Conservation (phyloP, 2,329 filamentous ascomycete species). For the Cladobotryum protrusum region DNA sequence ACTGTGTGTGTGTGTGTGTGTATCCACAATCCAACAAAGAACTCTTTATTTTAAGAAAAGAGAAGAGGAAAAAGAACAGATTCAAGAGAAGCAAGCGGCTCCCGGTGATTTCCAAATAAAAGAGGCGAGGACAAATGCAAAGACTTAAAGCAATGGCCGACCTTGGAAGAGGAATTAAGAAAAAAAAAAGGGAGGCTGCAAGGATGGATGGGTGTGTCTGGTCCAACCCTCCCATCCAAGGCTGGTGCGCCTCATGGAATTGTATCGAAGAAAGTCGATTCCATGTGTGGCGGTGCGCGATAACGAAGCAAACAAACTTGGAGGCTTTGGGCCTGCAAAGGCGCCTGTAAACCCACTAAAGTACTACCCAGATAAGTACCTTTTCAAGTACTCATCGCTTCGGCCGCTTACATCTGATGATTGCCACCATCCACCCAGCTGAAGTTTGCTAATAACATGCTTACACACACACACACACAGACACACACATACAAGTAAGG, state of each 20-base stretch:
- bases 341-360: too few relatives aligned
- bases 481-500: too few relatives aligned
- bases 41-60: not conserved
- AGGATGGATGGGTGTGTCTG: slow-evolving; percentile 14
- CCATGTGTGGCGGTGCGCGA: slow-evolving; percentile 32
- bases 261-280: slow-evolving; percentile 36
- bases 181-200: slow-evolving; percentile 28
- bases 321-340: too few relatives aligned
- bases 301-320: not conserved
- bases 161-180: slow-evolving; percentile 8
- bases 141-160: not conserved
- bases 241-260: slow-evolving; percentile 36
- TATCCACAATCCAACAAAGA: too few relatives aligned
- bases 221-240: slow-evolving; percentile 10
- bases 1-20: too few relatives aligned
- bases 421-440: too few relatives aligned
- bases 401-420: too few relatives aligned
- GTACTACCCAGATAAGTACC: too few relatives aligned
- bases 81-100: not conserved
- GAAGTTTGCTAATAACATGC: too few relatives aligned
- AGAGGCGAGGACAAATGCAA: not conserved
- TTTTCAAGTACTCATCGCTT: too few relatives aligned
- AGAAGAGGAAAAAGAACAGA: not conserved
- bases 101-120: not conserved
- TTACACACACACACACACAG: too few relatives aligned